These are phyloP conservation scores for Pyrus bretschneideri DNA, from an alignment of 306 rosid species.

Conservation along the genomic window DNA sequence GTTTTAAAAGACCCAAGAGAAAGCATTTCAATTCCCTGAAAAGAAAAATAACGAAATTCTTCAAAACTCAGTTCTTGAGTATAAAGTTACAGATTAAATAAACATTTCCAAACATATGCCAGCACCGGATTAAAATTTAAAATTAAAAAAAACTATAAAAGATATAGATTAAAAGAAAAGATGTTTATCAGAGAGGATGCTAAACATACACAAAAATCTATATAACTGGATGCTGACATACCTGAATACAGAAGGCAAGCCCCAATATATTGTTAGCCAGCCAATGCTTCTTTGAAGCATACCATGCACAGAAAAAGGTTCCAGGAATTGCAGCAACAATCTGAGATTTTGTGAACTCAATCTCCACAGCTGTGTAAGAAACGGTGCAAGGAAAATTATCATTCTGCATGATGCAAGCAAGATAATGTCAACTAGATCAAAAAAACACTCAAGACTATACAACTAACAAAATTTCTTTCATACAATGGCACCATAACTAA, in stretches of 20 bases:
- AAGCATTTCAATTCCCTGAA: slow-evolving; percentile 99
- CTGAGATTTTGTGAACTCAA: slow-evolving; percentile 94
- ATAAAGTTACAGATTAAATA: not conserved
- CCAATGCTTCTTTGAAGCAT: slow-evolving; percentile 91
- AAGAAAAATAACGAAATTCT: slow-evolving; percentile 8
- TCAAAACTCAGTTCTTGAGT: not conserved
- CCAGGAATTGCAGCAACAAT: slow-evolving; percentile 88
- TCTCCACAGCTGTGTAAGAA: slow-evolving; percentile 88
- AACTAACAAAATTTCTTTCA: not conserved
- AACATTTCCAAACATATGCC: not conserved
- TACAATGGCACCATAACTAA: not conserved
- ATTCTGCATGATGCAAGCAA: slow-evolving; percentile 51
- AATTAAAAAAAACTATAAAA: not conserved
- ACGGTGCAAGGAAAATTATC: slow-evolving; percentile 47
- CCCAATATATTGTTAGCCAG: slow-evolving; percentile 92
- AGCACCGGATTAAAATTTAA: not conserved
- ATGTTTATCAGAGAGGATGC: not conserved
- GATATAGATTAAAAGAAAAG: not conserved
- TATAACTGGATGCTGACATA: slow-evolving; percentile 20
- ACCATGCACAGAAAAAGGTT: slow-evolving; percentile 96
- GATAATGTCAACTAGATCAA: slow-evolving; percentile 45
- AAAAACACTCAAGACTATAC: slow-evolving; percentile 9
- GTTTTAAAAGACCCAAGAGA: slow-evolving; percentile 99
- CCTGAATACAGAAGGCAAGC: slow-evolving; percentile 98
- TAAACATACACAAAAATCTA: not conserved